Base-by-base conservation (phyloP, 169 alveolate genomes). In the Plasmodium cynomolgi region DNA sequence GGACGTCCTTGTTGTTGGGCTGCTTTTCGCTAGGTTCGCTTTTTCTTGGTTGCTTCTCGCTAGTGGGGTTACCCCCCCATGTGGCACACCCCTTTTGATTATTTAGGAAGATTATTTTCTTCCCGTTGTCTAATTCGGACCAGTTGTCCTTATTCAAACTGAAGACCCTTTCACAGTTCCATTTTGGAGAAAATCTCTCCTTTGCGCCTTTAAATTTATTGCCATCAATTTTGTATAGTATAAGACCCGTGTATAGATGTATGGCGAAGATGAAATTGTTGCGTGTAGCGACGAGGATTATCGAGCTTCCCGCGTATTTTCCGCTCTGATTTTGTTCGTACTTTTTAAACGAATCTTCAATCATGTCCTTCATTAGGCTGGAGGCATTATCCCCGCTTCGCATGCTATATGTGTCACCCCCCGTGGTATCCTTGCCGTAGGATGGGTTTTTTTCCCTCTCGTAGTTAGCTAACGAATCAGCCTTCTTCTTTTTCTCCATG, bases 181-280 rank as follows among this genome's bases (percentile, higher is more conserved):
- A 80, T 90, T 90, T 58, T 44, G 73, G 83, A 15, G 79, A 90
- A 41, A 68, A 62, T 23, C 23, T 62, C 34, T 72, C 31, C 20
- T 58, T 62, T 44, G 3, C 34, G 20, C 62, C 83, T 90, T 79
- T 39, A 20, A 90, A 80, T 62, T 34, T n/a, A 90, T 90, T 90
- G 39, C 83, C 82, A 71, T 90, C 94, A 37, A 90, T 90, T 90
- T 90, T 90, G 54, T 90, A 90, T 62, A 90, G 37, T 56, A 90
- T 90, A 15, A 90, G 58, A 5, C 94, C 94, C 11, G 94, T 90
- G 34, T 79, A 90, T 9, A 80, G 33, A 80, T 90, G 94, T 74
- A 90, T 62, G 50, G 94, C 94, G 72, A 80, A 90, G 62, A 90
- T 90, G 15, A 90, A 56, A 90, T 90, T 79, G 41, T 90, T 90